Base-by-base conservation (phyloP, 345 rosid species). In the Bruguiera gymnorhiza region DNA sequence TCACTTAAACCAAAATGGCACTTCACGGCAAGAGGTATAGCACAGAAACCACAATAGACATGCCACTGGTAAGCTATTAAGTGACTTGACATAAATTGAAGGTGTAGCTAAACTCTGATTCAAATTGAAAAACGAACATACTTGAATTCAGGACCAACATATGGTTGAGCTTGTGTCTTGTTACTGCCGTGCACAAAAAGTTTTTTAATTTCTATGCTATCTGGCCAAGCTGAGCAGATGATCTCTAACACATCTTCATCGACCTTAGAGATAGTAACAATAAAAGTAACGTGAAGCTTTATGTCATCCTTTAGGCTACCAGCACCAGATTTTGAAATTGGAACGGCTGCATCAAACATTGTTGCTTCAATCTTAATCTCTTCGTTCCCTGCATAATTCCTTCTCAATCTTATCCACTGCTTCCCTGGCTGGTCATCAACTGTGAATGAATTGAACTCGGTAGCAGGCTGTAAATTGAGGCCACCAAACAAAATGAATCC, bases 141-240 rank as follows among this genome's bases (percentile, higher is more conserved):
- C 99, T 82, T 83, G 86, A 95, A 87, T 65, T 75, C 83, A 27
- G 98, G 98, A 73, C 97, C 96, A 70, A 58, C 60, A 73, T 87
- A 90, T 24, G 82, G 79, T 66, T 77, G 65, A 0, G 71, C 76
- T 29, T 65, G 67, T 71, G 56, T 68, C 68, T 72, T 80, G 62
- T 20, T 54, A 20, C 64, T 66, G 54, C 70, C 62, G 67, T 85
- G 90, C 32, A 86, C 52, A 60, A 85, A 81, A 57, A 92, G 82
- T 64, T 84, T 85, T 4, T 71, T 77, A 59, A 95, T 85, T 77
- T 86, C 89, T 37, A 95, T 70, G 69, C 75, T 68, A 78, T 87
- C 88, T 9, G 96, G 96, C 93, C 93, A 90, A 66, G 87, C 99
- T 18, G 96, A 88, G 73, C 97, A 89, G 78, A 85, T 52, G 46